Conservation (phyloP, 306 rosid genomes). For the Prosopis cineraria region DNA sequence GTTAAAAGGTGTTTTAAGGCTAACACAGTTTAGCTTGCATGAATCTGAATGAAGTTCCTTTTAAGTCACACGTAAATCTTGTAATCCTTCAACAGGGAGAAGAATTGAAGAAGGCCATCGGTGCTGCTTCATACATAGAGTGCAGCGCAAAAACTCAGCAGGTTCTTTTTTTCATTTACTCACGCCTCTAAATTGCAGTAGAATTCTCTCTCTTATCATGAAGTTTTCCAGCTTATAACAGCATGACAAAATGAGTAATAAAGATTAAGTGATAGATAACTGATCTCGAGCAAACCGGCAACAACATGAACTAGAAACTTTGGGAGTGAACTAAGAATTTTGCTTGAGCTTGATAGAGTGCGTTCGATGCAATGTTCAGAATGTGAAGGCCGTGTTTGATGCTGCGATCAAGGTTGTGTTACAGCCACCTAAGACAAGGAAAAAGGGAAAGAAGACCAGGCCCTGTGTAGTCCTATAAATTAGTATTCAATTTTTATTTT, state of each 20-base stretch:
- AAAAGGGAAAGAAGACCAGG: constrained; percentile 52
- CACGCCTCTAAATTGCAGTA: background rate
- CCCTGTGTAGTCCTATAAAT: constrained; percentile 44
- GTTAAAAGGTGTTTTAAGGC: background rate
- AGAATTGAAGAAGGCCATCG: constrained; percentile 89
- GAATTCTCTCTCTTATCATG: background rate
- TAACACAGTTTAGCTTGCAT: background rate
- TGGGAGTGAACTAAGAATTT: background rate
- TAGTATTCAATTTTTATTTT: constrained; percentile 18
- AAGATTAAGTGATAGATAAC: background rate
- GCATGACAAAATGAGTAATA: background rate
- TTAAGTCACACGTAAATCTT: constrained; percentile 1
- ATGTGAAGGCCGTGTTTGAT: constrained; percentile 51
- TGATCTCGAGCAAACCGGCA: background rate
- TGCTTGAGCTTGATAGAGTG: constrained; percentile 8
- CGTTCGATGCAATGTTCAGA: constrained; percentile 40
- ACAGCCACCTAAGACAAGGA: constrained; percentile 56
- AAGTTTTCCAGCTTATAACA: background rate
- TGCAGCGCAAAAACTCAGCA: constrained; percentile 98
- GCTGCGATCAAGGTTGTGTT: constrained; percentile 58
- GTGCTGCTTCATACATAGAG: constrained; percentile 88
- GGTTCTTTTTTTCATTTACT: constrained; percentile 41
- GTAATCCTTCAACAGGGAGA: constrained; percentile 65
- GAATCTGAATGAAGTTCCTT: constrained; percentile 11
- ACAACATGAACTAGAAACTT: background rate